These are phyloP conservation scores for Fusarium algeriense DNA, from an alignment of 2,329 filamentous ascomycete genomes.

Conservation along the genomic window DNA sequence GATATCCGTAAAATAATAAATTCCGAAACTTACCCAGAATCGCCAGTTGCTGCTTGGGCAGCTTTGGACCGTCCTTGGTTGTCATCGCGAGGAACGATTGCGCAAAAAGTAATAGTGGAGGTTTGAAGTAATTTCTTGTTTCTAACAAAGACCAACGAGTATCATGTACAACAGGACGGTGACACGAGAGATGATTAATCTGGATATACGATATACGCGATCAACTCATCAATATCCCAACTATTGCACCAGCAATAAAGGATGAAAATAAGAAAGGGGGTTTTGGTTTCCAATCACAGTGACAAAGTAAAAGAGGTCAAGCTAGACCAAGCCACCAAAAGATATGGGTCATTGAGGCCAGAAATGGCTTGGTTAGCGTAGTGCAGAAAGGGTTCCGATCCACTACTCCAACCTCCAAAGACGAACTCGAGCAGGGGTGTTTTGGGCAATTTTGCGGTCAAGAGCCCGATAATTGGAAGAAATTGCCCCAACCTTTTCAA, in stretches of 20 bases:
- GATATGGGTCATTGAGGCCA: conserved; percentile 24
- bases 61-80: conserved; percentile 62
- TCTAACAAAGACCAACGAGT: conserved; percentile 1
- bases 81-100: conserved; percentile 38
- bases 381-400: conserved; percentile 31
- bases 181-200: not conserved
- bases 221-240: conserved; percentile 14
- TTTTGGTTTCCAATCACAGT: conserved; percentile 12
- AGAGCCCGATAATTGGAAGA: conserved; percentile 21
- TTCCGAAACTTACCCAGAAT: conserved; percentile 77
- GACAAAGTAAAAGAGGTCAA: conserved; percentile 17
- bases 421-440: conserved; percentile 18
- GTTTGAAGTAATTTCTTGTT: conserved; percentile 17
- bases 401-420: conserved; percentile 12
- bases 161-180: not conserved
- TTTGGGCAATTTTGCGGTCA: conserved; percentile 24
- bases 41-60: conserved; percentile 81
- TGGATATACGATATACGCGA: not conserved
- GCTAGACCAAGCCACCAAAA: conserved; percentile 15
- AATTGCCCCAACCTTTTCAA: not conserved
- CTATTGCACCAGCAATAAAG: conserved; percentile 12
- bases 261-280: conserved; percentile 10
- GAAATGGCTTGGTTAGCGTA: conserved; percentile 24
- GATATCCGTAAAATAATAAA: not conserved
- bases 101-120: conserved; percentile 16